Conservation (phyloP, 1,139 yeast genomes). For the Lodderomyces parapsilosis region DNA sequence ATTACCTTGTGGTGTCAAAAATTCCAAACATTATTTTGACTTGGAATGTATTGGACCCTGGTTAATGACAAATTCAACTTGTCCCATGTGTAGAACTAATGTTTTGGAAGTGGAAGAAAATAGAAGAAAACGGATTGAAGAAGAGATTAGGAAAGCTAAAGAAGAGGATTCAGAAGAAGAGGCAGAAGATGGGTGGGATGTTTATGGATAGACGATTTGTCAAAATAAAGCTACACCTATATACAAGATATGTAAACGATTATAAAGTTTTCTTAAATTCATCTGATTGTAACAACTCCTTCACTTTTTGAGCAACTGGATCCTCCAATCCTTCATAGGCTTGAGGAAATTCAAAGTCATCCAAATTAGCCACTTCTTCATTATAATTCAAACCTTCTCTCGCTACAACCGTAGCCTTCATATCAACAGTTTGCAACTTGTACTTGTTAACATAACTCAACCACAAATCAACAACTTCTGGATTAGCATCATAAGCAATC, state of each 20-base stretch:
- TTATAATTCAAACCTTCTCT: slow-evolving; percentile 53
- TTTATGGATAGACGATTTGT: slow-evolving; percentile 53
- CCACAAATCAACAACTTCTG: slow-evolving; percentile 82
- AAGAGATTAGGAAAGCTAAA: slow-evolving; percentile 35
- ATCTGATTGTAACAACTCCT: slow-evolving; percentile 59
- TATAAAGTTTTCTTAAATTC: slow-evolving; percentile 51
- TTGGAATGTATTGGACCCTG: slow-evolving; percentile 90
- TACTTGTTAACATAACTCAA: slow-evolving; percentile 77
- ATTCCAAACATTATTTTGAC: slow-evolving; percentile 69
- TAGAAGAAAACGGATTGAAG: slow-evolving; percentile 42
- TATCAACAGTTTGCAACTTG: slow-evolving; percentile 77
- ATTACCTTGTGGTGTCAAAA: slow-evolving; percentile 62
- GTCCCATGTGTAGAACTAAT: slow-evolving; percentile 85
- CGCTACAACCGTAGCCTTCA: slow-evolving; percentile 69
- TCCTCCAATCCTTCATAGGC: slow-evolving; percentile 46
- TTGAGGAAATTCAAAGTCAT: slow-evolving; percentile 31
- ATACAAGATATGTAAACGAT: slow-evolving; percentile 1
- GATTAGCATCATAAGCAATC: slow-evolving; percentile 79
- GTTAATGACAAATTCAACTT: slow-evolving; percentile 75
- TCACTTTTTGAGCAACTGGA: slow-evolving; percentile 69
- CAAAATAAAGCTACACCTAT: slow-evolving; percentile 6
- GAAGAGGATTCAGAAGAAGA: slow-evolving; percentile 70
- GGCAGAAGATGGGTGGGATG: slow-evolving; percentile 65
- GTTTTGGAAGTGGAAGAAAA: slow-evolving; percentile 44
- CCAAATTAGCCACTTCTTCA: slow-evolving; percentile 29